Evolutionary conservation across 352 stramenopile species (phyloP), one percentile per base, ranked within the genome.

Genomic region (Salisapilia sapeloensis): DNA sequence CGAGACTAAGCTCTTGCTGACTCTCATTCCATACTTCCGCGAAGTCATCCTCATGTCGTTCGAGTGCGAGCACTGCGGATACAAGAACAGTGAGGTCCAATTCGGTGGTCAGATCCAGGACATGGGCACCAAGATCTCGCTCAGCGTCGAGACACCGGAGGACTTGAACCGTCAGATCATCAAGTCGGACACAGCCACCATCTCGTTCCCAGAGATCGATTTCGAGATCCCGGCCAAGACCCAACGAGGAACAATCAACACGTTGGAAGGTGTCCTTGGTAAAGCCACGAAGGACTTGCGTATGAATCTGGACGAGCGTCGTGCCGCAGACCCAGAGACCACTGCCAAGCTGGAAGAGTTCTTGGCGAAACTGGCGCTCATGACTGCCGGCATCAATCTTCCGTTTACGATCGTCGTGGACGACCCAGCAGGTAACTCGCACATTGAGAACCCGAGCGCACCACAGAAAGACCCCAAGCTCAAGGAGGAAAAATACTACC

Each of bases 1-100:
- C 42, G 76, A 48, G 14, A 97, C 89, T 9, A 74, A 75, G 28
- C 54, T 97, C 27, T 59, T 96, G 36, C 58, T 93, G 12, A 96
- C 85, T 8, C 72, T 86, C 37, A 93, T 97, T 44, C 90, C 90
- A 18, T 87, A 92, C 53, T 97, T 97, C 55, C 74, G 83, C 15
- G 81, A 97, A 45, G 65, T 97, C 24, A 94, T 96, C 42, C 52
- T 97, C 29, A 92, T 93, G 60, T 86, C 71, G 10, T 94, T 97
- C 34, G 59, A 79, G 39, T 97, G 90, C 58, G 57, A 79, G 6
- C 57, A 93, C 47, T 95, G 81, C 38, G 56, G 58, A 15, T 92
- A 80, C 34, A 65, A 64, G 33, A 83, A 83, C 49, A 80, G 46
- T 56, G 77, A 66, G 46, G 55, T 61, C 51, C 63, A 79, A 28